A percentile compares a stretch with the other conserved stretches of the same genome.
Evolutionary conservation across 345 rosid genomes (phyloP).

Genomic region (Salix udensis): DNA sequence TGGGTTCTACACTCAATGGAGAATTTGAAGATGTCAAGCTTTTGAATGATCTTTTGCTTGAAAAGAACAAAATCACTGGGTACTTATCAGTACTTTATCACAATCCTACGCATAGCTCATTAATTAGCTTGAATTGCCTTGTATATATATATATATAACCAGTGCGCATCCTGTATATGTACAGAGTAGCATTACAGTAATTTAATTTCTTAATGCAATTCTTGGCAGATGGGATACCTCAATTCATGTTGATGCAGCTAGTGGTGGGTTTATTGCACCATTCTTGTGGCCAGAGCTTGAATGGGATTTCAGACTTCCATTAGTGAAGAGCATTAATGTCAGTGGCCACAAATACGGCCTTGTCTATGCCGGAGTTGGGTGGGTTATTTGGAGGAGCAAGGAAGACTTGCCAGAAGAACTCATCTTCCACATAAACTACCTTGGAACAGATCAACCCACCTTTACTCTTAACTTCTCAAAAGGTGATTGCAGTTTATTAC

Average conservation of each 20-base stretch:
- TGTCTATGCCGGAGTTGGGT: conserved; percentile 93
- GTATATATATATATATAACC: too few relatives aligned
- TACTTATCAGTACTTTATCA: conserved; percentile 16
- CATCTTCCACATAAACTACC: conserved; percentile 88
- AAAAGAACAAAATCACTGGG: conserved; percentile 81
- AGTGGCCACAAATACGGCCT: too few relatives aligned
- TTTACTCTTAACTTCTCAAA: conserved; percentile 96
- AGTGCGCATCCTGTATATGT: neutral
- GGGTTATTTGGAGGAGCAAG: conserved; percentile 84
- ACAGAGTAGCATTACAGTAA: neutral
- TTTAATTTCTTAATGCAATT: neutral
- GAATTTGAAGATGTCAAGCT: conserved; percentile 94
- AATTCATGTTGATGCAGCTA: conserved; percentile 81
- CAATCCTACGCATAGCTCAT: too few relatives aligned
- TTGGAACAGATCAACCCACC: conserved; percentile 92
- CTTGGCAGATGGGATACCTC: conserved; percentile 78
- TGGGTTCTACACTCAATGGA: conserved; percentile 89
- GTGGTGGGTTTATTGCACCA: too few relatives aligned
- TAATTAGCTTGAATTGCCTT: too few relatives aligned
- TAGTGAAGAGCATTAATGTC: conserved; percentile 84
- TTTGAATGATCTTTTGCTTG: conserved; percentile 58
- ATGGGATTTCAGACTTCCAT: conserved; percentile 88
- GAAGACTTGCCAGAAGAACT: conserved; percentile 90
- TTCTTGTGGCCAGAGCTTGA: conserved; percentile 82
- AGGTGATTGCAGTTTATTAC: too few relatives aligned